Percentiles rank a stretch among this genome's conserved stretches.
Conservation (phyloP, 225 moss, liverwort and hornwort genomes). For the Pleurozium schreberi region DNA sequence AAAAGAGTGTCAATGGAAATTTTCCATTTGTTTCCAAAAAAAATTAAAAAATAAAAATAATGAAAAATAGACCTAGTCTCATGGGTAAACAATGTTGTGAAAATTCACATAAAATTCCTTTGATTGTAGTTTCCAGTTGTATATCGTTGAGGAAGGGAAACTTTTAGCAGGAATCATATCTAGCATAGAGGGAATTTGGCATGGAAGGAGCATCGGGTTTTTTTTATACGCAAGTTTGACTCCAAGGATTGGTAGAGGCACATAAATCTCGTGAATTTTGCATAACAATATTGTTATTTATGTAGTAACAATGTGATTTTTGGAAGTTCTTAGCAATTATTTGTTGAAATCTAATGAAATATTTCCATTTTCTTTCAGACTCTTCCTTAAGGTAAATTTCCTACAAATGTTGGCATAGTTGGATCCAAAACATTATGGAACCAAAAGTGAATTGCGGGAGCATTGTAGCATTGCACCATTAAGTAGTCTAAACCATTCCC, state of each 20-base stretch:
- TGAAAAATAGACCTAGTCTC: accelerated
- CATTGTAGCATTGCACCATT: background rate
- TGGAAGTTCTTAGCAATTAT: background rate
- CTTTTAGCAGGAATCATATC: background rate
- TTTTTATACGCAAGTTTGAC: background rate
- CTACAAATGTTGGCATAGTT: background rate
- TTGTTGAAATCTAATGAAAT: background rate
- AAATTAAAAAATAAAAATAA: too few relatives aligned
- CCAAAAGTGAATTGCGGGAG: background rate
- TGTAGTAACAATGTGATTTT: background rate
- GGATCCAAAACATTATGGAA: background rate
- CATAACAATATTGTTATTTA: too few relatives aligned
- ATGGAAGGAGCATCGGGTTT: background rate
- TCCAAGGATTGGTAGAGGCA: background rate
- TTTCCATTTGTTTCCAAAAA: too few relatives aligned
- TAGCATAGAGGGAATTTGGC: background rate
- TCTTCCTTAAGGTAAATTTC: background rate
- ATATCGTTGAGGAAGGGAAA: background rate
- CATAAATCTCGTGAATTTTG: background rate
- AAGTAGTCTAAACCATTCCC: accelerated
- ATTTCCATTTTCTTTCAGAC: background rate
- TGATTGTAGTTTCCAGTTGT: background rate
- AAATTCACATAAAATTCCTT: too few relatives aligned
- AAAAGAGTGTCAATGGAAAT: too few relatives aligned
- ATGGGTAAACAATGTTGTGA: background rate